Evolutionary conservation across 2,329 filamentous ascomycete genomes (phyloP).

Genomic region (Tolypocladium capitatum): DNA sequence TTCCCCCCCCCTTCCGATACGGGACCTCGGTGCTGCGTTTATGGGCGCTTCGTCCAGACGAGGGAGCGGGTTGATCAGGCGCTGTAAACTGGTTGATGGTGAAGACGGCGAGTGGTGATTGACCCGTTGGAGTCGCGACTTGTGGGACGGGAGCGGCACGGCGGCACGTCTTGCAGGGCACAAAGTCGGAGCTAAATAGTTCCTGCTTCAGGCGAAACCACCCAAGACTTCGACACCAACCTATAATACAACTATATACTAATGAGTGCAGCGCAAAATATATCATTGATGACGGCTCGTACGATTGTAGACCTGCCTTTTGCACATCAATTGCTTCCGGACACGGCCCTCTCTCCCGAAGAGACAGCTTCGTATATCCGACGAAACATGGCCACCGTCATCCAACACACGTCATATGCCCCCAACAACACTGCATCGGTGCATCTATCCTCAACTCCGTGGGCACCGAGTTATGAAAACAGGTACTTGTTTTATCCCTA

Average conservation of each 20-base stretch:
- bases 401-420: too few species aligned
- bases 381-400: too few species aligned
- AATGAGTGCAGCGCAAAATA: too few species aligned
- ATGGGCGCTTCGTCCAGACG: neutral
- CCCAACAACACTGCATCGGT: too few species aligned
- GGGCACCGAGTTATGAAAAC: neutral
- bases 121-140: neutral
- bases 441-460: neutral
- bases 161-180: neutral
- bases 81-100: neutral
- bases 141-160: neutral
- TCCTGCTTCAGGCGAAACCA: neutral
- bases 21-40: neutral
- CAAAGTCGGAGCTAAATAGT: neutral
- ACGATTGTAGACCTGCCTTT: too few species aligned
- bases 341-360: too few species aligned
- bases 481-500: neutral
- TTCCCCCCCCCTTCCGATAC: too few species aligned
- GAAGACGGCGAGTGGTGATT: neutral
- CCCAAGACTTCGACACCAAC: neutral
- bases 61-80: neutral
- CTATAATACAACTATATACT: neutral
- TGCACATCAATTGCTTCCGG: too few species aligned
- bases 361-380: too few species aligned
- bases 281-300: too few species aligned